phyloP scores from a whole-genome alignment of 1,284 basidiomycete species.

The Anthracocystis setariae region DNA sequence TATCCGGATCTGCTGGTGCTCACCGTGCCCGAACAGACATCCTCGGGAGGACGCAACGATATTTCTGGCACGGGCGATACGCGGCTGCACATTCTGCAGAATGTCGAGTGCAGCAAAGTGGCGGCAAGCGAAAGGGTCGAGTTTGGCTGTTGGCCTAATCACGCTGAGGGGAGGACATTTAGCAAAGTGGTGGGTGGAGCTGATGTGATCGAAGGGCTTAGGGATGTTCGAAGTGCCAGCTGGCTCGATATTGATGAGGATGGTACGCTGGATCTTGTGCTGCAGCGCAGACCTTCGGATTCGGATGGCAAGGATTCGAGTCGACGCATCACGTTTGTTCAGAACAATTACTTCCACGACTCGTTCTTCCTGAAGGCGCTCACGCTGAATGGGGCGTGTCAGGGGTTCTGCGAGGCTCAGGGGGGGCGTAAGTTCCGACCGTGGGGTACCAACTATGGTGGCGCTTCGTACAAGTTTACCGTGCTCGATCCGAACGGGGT shows the following conservation, averaged over 20 bases:
- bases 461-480: slow-evolving; percentile 96
- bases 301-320: slow-evolving; percentile 44
- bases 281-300: slow-evolving; percentile 74
- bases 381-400: slow-evolving; percentile 89
- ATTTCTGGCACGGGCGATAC: slow-evolving; percentile 63
- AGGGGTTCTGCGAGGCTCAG: slow-evolving; percentile 75
- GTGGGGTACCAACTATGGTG: slow-evolving; percentile 91
- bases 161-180: slow-evolving; percentile 40
- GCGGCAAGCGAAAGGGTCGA: slow-evolving; percentile 20
- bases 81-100: slow-evolving; percentile 78
- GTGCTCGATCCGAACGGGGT: slow-evolving; percentile 91
- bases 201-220: slow-evolving; percentile 75
- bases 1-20: slow-evolving; percentile 85
- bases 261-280: slow-evolving; percentile 89
- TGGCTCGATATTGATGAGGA: slow-evolving; percentile 97
- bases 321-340: slow-evolving; percentile 77
- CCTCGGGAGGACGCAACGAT: slow-evolving; percentile 56
- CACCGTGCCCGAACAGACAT: slow-evolving; percentile 70
- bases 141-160: slow-evolving; percentile 33
- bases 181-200: slow-evolving; percentile 73
- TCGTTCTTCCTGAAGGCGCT: slow-evolving; percentile 98
- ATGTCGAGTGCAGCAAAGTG: slow-evolving; percentile 75
- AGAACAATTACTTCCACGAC: slow-evolving; percentile 98
- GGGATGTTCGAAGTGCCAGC: slow-evolving; percentile 81
- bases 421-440: slow-evolving; percentile 70